A percentile compares a stretch with the other conserved stretches of the same genome.
Evolutionary conservation across 441 rosid genomes (phyloP).

Genomic region (Euphorbia celastroides): DNA sequence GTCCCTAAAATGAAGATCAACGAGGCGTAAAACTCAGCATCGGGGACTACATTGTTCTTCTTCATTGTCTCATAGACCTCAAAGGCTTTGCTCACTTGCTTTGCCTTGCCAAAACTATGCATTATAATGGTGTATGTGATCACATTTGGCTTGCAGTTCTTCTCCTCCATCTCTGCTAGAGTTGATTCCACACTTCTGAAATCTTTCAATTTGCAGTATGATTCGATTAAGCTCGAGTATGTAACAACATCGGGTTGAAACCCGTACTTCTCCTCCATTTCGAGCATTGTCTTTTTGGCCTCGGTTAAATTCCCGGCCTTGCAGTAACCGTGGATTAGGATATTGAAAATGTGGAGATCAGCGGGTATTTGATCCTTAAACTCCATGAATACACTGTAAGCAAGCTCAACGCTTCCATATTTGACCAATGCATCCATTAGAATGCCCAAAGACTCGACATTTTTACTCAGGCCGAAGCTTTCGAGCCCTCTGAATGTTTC

Average conservation of each 20-base stretch:
- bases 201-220: conserved; percentile 55
- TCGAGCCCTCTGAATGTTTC: conserved; percentile 53
- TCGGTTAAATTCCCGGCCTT: conserved; percentile 51
- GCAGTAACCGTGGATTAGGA: conserved; percentile 74
- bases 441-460: conserved; percentile 39
- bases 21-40: conserved; percentile 58
- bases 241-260: conserved; percentile 48
- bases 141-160: conserved; percentile 46
- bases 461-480: conserved; percentile 38
- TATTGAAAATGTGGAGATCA: conserved; percentile 37
- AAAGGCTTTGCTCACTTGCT: conserved; percentile 51
- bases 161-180: conserved; percentile 58
- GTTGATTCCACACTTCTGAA: conserved; percentile 48
- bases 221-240: conserved; percentile 59
- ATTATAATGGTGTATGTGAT: conserved; percentile 59
- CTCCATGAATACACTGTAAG: conserved; percentile 37
- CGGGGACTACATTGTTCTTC: conserved; percentile 49
- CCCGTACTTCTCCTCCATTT: conserved; percentile 48
- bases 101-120: conserved; percentile 69
- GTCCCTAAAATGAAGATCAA: no score
- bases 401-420: conserved; percentile 57
- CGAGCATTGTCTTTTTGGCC: conserved; percentile 45
- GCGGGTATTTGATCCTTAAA: conserved; percentile 34
- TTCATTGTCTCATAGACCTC: conserved; percentile 70
- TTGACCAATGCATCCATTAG: conserved; percentile 75